Evolutionary conservation across 306 rosid species (phyloP).

Genomic region (Elaeagnus macrophylla): DNA sequence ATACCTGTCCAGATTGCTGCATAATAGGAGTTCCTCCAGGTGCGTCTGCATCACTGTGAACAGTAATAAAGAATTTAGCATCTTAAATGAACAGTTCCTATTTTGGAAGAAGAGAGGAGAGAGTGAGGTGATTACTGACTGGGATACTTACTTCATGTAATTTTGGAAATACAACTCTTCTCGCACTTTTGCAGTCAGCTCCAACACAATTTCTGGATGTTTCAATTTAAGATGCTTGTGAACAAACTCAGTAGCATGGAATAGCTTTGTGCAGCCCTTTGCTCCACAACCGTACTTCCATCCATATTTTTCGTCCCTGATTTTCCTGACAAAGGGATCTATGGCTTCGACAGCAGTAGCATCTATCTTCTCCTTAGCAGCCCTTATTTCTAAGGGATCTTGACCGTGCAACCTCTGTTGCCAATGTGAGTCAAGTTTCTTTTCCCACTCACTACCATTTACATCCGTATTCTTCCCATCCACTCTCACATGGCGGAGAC

Average conservation of each 20-base stretch:
- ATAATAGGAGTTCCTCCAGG: constrained; percentile 95
- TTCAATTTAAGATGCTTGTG: constrained; percentile 88
- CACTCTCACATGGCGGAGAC: constrained; percentile 81
- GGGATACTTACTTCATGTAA: constrained; percentile 79
- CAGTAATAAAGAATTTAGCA: constrained; percentile 24
- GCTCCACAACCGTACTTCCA: constrained; percentile 99
- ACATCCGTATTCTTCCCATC: constrained; percentile 44
- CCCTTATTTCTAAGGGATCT: constrained; percentile 90
- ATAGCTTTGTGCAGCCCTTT: constrained; percentile 97
- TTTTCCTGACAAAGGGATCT: constrained; percentile 87
- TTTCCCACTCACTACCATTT: constrained; percentile 79
- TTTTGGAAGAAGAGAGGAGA: constrained; percentile 8
- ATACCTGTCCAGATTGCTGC: constrained; percentile 86
- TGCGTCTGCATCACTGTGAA: constrained; percentile 71
- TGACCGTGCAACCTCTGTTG: constrained; percentile 75
- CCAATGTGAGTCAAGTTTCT: constrained; percentile 78
- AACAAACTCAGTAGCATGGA: constrained; percentile 95
- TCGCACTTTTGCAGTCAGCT: constrained; percentile 69
- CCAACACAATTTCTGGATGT: constrained; percentile 80
- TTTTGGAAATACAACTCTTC: constrained; percentile 87
- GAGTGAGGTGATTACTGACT: background rate
- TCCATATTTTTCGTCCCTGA: constrained; percentile 98
- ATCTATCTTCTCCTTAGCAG: constrained; percentile 94
- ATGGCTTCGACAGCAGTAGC: constrained; percentile 75
- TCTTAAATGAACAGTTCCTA: background rate